These are phyloP conservation scores for Petunia axillaris DNA, from an alignment of 257 asterid species.

Conservation along the genomic window DNA sequence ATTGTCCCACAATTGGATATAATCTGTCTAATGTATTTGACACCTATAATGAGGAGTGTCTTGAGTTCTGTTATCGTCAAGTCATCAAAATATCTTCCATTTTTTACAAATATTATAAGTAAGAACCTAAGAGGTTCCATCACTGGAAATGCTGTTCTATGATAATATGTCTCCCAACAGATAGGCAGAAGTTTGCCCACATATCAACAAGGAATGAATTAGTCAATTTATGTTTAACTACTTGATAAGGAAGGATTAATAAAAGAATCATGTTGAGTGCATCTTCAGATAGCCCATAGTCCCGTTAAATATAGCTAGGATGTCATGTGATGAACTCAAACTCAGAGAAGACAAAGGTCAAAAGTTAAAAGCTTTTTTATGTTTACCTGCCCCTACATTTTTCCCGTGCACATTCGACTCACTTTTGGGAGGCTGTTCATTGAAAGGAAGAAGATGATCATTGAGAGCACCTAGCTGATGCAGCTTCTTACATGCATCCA, in stretches of 20 bases:
- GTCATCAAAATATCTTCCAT: not conserved
- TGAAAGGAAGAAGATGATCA: slow-evolving; percentile 60
- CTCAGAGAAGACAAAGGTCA: slow-evolving; percentile 6
- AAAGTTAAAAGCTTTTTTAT: slow-evolving; percentile 6
- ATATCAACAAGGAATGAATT: not conserved
- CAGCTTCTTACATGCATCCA: slow-evolving; percentile 90
- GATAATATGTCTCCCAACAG: not conserved
- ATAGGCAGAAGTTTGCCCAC: not conserved
- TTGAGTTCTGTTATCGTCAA: slow-evolving; percentile 7
- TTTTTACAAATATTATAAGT: not conserved
- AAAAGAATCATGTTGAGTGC: not conserved
- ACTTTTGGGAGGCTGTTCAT: slow-evolving; percentile 41
- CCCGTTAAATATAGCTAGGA: not conserved
- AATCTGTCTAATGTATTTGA: not conserved
- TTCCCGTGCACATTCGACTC: slow-evolving; percentile 33
- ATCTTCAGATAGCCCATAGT: slow-evolving; percentile 13
- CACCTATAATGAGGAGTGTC: not conserved
- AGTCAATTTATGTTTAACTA: not conserved
- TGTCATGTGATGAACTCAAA: slow-evolving; percentile 9
- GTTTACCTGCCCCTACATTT: slow-evolving; percentile 24
- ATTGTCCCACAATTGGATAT: not conserved
- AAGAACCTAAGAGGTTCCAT: not conserved
- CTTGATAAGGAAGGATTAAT: not conserved
- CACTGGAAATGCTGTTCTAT: not conserved
- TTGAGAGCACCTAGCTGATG: slow-evolving; percentile 68